phyloP scores from a whole-genome alignment of 495 filamentous ascomycete genomes.

The Neurospora sublineolata region DNA sequence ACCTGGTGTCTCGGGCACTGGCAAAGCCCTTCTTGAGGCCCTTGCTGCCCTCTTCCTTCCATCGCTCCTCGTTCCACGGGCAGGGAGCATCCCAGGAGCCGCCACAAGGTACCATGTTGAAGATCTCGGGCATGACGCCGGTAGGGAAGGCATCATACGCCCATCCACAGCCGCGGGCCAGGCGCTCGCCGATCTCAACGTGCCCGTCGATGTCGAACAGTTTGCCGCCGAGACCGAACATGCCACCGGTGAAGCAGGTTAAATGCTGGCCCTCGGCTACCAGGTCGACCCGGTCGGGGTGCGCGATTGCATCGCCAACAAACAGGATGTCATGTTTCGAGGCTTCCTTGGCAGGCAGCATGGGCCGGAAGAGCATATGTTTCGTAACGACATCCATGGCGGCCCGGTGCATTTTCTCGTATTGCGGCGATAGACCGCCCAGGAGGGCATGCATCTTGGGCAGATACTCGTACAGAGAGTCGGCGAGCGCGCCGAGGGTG shows the following conservation, averaged over 20 bases:
- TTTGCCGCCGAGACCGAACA: constrained; percentile 75
- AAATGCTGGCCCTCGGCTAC: constrained; percentile 33
- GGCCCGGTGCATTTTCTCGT: constrained; percentile 31
- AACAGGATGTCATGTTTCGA: constrained; percentile 54
- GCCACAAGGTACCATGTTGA: constrained; percentile 48
- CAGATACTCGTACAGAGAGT: constrained; percentile 83
- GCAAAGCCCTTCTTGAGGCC: constrained; percentile 52
- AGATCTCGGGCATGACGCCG: constrained; percentile 80
- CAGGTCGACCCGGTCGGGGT: constrained; percentile 8
- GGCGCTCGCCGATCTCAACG: constrained; percentile 57
- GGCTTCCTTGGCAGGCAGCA: constrained; percentile 35
- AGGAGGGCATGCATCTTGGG: constrained; percentile 48
- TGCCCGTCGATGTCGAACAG: constrained; percentile 59
- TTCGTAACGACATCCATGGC: constrained; percentile 51
- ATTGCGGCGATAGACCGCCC: constrained; percentile 21
- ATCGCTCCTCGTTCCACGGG: constrained; percentile 23
- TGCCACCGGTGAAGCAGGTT: constrained; percentile 73
- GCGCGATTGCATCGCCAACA: constrained; percentile 26
- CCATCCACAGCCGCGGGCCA: constrained; percentile 84
- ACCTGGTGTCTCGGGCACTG: constrained; percentile 43
- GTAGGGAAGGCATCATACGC: constrained; percentile 64
- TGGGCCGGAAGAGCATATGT: constrained; percentile 53
- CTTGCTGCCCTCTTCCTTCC: constrained; percentile 24
- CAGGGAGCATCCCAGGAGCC: constrained; percentile 22
- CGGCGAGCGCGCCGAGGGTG: constrained; percentile 65